These are phyloP conservation scores for Plectosphaerella sp. DNA, from an alignment of 2,329 filamentous ascomycete genomes.

Conservation along the genomic window DNA sequence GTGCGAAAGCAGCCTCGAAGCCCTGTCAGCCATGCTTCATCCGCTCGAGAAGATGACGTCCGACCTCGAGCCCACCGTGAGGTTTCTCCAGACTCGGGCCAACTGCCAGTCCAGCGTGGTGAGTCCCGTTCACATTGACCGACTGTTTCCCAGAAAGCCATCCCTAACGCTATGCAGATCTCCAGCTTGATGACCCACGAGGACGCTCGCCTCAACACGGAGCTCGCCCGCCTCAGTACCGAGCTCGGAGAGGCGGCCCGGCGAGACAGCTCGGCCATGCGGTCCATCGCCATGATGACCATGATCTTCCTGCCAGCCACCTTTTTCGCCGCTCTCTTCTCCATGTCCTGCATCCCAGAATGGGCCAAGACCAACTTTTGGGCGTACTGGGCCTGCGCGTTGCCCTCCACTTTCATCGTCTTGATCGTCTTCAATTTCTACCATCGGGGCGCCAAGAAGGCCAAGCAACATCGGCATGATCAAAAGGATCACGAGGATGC, in stretches of 20 bases:
- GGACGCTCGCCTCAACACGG: conserved; percentile 6
- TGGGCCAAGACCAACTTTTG: not conserved
- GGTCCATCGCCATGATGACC: conserved; percentile 31
- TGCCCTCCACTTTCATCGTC: conserved; percentile 1
- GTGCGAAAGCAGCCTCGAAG: not conserved
- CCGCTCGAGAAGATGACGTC: conserved; percentile 4
- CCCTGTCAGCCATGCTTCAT: conserved; percentile 6
- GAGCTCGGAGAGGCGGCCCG: conserved; percentile 1
- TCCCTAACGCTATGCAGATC: conserved; percentile 1
- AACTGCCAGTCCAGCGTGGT: conserved; percentile 6
- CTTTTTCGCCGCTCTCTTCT: conserved; percentile 28
- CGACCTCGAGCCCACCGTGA: conserved; percentile 3
- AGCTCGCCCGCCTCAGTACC: conserved; percentile 5
- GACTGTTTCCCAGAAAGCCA: not conserved
- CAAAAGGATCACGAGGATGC: not conserved
- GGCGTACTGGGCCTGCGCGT: conserved; percentile 1
- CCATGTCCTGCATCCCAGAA: not conserved
- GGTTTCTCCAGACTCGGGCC: conserved; percentile 6
- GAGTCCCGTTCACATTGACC: not conserved
- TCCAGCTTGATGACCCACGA: conserved; percentile 8
- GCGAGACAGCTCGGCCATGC: conserved; percentile 23
- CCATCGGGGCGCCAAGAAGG: not conserved
- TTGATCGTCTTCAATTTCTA: not conserved
- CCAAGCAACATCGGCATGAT: not conserved
- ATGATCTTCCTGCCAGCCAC: conserved; percentile 34